Evolutionary conservation across 331 rosid genomes (phyloP).

Genomic region (Rosa hybrid): DNA sequence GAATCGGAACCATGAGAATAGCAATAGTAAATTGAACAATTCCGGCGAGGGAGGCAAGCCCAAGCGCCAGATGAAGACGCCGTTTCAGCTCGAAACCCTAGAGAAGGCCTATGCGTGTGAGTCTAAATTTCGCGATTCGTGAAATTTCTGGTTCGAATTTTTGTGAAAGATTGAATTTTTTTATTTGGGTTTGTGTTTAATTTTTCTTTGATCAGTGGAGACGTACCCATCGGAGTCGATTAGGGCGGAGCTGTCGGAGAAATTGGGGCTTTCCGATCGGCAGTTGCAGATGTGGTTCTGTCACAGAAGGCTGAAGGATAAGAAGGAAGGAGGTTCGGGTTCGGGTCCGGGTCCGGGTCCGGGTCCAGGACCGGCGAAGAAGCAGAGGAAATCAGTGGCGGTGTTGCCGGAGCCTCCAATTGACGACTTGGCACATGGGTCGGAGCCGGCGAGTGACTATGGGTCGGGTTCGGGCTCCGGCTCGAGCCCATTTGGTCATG

Average conservation of each 20-base stretch:
- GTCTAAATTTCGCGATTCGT: slow-evolving; percentile 18
- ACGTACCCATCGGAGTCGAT: slow-evolving; percentile 82
- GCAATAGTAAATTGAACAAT: slow-evolving; percentile 55
- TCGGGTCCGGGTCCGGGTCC: slow-evolving; percentile 15
- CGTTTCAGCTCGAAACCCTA: slow-evolving; percentile 89
- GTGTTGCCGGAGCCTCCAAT: slow-evolving; percentile 62
- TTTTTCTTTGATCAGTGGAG: slow-evolving; percentile 67
- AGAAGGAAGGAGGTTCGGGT: slow-evolving; percentile 67
- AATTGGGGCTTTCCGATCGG: slow-evolving; percentile 93
- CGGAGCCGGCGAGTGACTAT: slow-evolving; percentile 70
- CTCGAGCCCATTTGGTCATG: slow-evolving; percentile 67
- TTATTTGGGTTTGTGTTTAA: neutral
- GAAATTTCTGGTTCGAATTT: neutral
- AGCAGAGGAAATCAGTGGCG: slow-evolving; percentile 37
- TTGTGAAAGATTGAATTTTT: neutral
- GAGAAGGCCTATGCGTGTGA: slow-evolving; percentile 89
- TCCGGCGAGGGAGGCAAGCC: slow-evolving; percentile 95
- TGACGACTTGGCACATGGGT: slow-evolving; percentile 55
- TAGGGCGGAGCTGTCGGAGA: slow-evolving; percentile 78
- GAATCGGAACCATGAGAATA: slow-evolving; percentile 40
- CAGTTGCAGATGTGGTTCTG: slow-evolving; percentile 99
- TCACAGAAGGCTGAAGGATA: slow-evolving; percentile 94
- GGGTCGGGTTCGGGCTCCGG: slow-evolving; percentile 98
- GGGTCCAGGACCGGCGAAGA: slow-evolving; percentile 42
- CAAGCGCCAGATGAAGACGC: slow-evolving; percentile 99